Conservation (phyloP, 1,284 basidiomycete species). For the Thelephora terrestris region DNA sequence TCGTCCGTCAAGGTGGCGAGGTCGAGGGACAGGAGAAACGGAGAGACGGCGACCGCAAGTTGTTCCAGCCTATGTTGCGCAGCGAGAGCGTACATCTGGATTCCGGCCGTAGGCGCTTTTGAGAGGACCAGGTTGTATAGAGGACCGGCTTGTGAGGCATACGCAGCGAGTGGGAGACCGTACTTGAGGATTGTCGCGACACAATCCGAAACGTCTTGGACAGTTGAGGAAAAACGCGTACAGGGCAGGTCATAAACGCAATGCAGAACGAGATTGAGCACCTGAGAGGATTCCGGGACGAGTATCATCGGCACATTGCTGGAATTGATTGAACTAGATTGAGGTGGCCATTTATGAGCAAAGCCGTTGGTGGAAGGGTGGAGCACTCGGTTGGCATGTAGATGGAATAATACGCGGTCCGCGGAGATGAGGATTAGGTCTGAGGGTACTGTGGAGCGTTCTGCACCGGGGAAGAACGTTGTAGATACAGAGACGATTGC, state of each 20-base stretch:
- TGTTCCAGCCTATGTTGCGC: slow-evolving; percentile 23
- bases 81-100: slow-evolving; percentile 29
- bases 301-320: slow-evolving; percentile 24
- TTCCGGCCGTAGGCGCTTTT: slow-evolving; percentile 21
- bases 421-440: slow-evolving; percentile 55
- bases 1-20: slow-evolving; percentile 25
- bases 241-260: slow-evolving; percentile 24
- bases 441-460: slow-evolving; percentile 29
- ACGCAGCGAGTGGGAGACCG: slow-evolving; percentile 17
- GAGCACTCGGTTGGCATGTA: slow-evolving; percentile 23
- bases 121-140: slow-evolving; percentile 22
- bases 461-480: slow-evolving; percentile 57
- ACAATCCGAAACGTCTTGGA: slow-evolving; percentile 18
- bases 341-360: background rate
- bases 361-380: slow-evolving; percentile 24
- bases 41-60: slow-evolving; percentile 26
- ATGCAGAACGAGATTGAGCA: slow-evolving; percentile 28
- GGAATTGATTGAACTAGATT: background rate
- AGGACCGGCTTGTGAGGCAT: slow-evolving; percentile 15
- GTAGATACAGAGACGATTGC: slow-evolving; percentile 51
- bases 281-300: slow-evolving; percentile 21
- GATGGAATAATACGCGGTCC: slow-evolving; percentile 57
- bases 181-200: slow-evolving; percentile 20
- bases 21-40: slow-evolving; percentile 25
- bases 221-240: slow-evolving; percentile 19